Base-by-base conservation (phyloP, 257 asterid genomes). In the Solanum corneliomulleri region DNA sequence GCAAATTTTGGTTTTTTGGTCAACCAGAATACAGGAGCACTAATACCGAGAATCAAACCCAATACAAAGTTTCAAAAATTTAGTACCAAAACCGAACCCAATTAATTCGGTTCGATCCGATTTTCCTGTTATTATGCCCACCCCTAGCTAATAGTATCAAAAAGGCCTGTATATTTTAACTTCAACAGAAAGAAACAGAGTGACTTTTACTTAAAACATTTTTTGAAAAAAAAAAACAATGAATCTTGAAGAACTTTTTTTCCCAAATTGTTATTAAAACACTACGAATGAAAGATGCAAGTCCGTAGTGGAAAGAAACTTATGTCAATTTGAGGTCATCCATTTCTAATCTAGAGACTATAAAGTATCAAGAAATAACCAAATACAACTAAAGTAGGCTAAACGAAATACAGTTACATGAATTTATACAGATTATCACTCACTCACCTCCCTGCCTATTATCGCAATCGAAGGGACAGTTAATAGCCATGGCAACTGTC, bases 391-490 rank as follows among this genome's bases (percentile, higher is more conserved):
- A 80, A 45, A 27, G 18, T 16, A 47, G 68, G 85, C 18, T 18
- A 80, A 80, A 3, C 6, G 41, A 80, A 81, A 49, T 49, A 80
- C 18, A 29, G 31, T 29, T 81, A 49, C 45, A 7, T 16, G 18
- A 42, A 31, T 35, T 10, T 49, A 1, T 31, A 74, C 13, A 85
- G 41, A 76, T 60, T 23, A 78, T 81, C 52, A 84, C 89, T 90
- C 83, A 94, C 99, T 90, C 82, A 95, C 99, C 99, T 97, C 99
- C 92, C 99, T 95, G 86, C 99, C 98, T 76, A 97, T 96, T 81
- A 96, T 95, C 74, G 98, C 94, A 87, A 97, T 93, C 87, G 99
- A 93, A 87, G 99, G 99, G 80, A 94, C 93, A 42, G 97, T 92
- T 87, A 96, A 83, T 60, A 97, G 88, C 99, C 99, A 97, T n/a